Percentiles rank a stretch among this genome's conserved stretches.
phyloP scores from a whole-genome alignment of 495 filamentous ascomycete species.

The Tuber melanosporum region DNA sequence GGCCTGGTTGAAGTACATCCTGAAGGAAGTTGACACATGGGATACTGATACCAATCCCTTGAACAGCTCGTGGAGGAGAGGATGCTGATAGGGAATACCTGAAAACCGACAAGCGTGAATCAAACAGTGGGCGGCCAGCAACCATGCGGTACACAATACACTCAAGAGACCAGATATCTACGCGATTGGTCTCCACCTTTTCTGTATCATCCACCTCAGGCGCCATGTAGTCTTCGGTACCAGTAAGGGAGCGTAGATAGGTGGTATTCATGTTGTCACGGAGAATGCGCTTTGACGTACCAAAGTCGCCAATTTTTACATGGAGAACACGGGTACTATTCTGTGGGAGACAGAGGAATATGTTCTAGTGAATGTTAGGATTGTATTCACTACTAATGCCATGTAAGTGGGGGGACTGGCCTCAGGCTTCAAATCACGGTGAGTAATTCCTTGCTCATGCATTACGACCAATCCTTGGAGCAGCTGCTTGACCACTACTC shows the following conservation, averaged over 20 bases:
- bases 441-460: background rate
- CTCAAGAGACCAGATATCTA: conserved; percentile 8
- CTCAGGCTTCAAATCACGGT: background rate
- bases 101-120: background rate
- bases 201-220: background rate
- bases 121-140: background rate
- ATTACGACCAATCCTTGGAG: conserved; percentile 1
- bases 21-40: background rate
- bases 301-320: conserved; percentile 9
- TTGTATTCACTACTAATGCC: background rate
- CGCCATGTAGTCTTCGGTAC: background rate
- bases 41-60: background rate
- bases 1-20: background rate
- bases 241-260: background rate
- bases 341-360: background rate
- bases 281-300: background rate
- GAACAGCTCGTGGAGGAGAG: background rate
- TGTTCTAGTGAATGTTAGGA: background rate
- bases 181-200: background rate
- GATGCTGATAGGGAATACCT: background rate
- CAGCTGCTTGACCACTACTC: background rate
- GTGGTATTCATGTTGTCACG: too few species aligned
- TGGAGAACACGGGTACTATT: background rate
- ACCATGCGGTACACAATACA: background rate
- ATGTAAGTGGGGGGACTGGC: background rate